Evolutionary conservation across 768 basidiomycete species (phyloP), one percentile per base, ranked within the genome.

Genomic region (Saitozyma podzolica): DNA sequence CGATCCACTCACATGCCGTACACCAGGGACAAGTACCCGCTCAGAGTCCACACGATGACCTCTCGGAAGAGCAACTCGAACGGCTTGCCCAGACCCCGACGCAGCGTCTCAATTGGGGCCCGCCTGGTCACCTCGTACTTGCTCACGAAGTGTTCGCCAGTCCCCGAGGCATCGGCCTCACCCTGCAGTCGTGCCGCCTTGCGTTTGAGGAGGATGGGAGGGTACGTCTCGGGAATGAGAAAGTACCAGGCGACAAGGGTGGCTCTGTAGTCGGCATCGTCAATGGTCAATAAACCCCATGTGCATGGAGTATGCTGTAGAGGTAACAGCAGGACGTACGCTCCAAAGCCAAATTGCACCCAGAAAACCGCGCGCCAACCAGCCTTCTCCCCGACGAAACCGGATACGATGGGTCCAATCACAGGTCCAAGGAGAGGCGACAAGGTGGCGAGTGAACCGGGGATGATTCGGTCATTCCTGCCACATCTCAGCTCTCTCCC

Each of bases 281-380:
- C 66, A 50, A 73, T 39, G 16, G 17, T 41, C 19, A 13, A 59
- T 4, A 9, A 10, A 47, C n/a, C n/a, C 45, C n/a, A 10, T 47
- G n/a, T 47, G 81, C 64, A 88, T 87, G 0, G 86, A 86, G 72
- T 89, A n/a, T n/a, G n/a, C n/a, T n/a, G n/a, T n/a, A n/a, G n/a
- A n/a, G n/a, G n/a, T n/a, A n/a, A n/a, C n/a, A n/a, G n/a, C n/a
- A n/a, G n/a, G n/a, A n/a, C n/a, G 29, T 29, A 29, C 29, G 29
- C 29, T 29, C 29, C 29, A 29, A 29, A 29, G 29, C 29, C 29
- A 29, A 29, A 29, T 29, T 29, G 29, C 29, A 29, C 29, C 29
- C 29, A 29, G 47, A 48, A 19, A 48, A 48, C 17, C 47, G 14
- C 14, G 47, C 47, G 47, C 47, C 47, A 48, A 19, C 47, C 47